These are phyloP conservation scores for Hypoxylon sp. DNA, from an alignment of 2,329 filamentous ascomycete genomes.

Conservation along the genomic window DNA sequence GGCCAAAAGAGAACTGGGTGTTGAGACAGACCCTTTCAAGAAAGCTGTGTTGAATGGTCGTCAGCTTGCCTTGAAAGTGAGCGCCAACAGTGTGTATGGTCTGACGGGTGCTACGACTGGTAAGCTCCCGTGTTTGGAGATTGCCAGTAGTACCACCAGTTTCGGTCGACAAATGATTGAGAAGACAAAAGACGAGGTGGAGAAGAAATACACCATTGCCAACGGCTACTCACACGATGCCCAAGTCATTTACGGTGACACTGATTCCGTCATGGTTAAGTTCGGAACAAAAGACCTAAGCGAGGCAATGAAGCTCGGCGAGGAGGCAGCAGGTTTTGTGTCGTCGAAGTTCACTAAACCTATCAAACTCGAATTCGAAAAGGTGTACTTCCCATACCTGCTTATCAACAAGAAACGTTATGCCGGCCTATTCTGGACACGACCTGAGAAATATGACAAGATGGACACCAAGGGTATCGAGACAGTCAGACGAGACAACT, in stretches of 20 bases:
- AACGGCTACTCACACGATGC: slow-evolving; percentile 96
- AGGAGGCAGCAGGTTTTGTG: slow-evolving; percentile 88
- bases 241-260: slow-evolving; percentile 98
- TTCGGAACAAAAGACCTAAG: slow-evolving; percentile 89
- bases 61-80: slow-evolving; percentile 94
- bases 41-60: slow-evolving; percentile 98
- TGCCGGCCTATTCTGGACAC: slow-evolving; percentile 97
- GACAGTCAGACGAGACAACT: slow-evolving; percentile 96
- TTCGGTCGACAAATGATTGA: slow-evolving; percentile 99
- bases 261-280: slow-evolving; percentile 99
- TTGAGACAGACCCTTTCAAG: slow-evolving; percentile 95
- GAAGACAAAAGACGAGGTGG: slow-evolving; percentile 95
- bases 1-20: slow-evolving; percentile 87
- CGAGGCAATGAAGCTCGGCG: slow-evolving; percentile 93
- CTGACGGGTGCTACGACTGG: slow-evolving; percentile 95
- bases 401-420: slow-evolving; percentile 99
- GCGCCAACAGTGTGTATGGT: slow-evolving; percentile 97
- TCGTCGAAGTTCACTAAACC: slow-evolving; percentile 94
- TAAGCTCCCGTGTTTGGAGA: slow-evolving; percentile 92
- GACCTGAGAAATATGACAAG: slow-evolving; percentile 93
- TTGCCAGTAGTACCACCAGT: slow-evolving; percentile 95
- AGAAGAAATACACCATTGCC: slow-evolving; percentile 85
- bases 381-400: slow-evolving; percentile 97
- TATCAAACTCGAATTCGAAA: slow-evolving; percentile 99
- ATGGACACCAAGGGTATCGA: slow-evolving; percentile 99